phyloP scores from a whole-genome alignment of 176 grass and related monocot genomes.

The Leersia perrieri region DNA sequence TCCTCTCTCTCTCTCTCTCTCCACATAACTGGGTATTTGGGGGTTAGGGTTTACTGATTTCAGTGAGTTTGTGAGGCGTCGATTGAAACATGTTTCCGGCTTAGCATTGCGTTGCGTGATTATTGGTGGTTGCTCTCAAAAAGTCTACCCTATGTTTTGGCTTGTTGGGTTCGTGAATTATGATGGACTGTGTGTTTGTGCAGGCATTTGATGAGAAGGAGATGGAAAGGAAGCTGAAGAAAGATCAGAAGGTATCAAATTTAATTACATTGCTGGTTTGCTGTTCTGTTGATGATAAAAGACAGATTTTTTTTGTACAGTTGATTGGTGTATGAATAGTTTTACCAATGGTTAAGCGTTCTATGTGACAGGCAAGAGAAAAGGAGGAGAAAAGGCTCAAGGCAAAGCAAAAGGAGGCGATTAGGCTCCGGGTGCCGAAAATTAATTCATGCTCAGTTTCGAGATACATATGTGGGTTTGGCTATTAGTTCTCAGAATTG shows the following conservation, averaged over 20 bases:
- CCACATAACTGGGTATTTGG: too few species aligned
- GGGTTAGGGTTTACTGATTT: too few species aligned
- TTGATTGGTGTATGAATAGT: not conserved
- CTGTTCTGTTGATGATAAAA: not conserved
- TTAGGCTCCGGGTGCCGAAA: conserved; percentile 44
- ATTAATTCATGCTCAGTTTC: not conserved
- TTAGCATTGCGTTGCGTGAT: not conserved
- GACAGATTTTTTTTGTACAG: not conserved
- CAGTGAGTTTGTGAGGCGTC: too few species aligned
- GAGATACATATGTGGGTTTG: not conserved
- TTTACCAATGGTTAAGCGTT: not conserved
- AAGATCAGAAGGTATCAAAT: conserved; percentile 53
- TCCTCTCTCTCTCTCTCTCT: too few species aligned
- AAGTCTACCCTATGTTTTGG: not conserved
- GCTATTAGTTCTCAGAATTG: not conserved
- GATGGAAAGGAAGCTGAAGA: conserved; percentile 58
- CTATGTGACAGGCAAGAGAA: conserved; percentile 49
- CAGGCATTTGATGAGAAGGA: conserved; percentile 58
- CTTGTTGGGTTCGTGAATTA: not conserved
- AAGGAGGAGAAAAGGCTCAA: conserved; percentile 74
- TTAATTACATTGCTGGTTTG: not conserved
- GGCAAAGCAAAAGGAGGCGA: conserved; percentile 54
- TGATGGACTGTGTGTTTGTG: not conserved
- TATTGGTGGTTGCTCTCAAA: not conserved
- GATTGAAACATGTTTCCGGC: too few species aligned